These are phyloP conservation scores for Bassia scoparia DNA, from an alignment of 148 eudicot genomes.

Conservation along the genomic window DNA sequence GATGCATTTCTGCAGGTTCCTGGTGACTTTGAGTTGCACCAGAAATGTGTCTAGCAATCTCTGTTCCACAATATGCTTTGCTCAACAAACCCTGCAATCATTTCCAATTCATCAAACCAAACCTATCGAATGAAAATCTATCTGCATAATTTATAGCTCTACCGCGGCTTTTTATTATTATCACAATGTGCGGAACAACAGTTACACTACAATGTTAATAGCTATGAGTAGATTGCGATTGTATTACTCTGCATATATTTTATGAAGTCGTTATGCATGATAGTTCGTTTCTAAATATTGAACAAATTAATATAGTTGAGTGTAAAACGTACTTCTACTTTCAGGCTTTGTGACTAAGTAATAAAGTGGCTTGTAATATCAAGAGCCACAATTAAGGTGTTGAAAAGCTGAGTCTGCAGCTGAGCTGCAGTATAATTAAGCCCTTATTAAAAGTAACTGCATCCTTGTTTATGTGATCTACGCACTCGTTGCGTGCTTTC, in stretches of 20 bases:
- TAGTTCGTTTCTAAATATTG: too few species aligned
- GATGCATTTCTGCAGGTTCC: constrained; percentile 75
- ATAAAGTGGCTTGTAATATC: constrained; percentile 58
- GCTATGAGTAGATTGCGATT: not conserved
- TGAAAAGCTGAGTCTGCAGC: constrained; percentile 38
- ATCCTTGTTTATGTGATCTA: constrained; percentile 44
- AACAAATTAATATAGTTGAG: not conserved
- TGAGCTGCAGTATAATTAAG: constrained; percentile 48
- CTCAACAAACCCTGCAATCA: constrained; percentile 65
- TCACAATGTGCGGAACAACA: not conserved
- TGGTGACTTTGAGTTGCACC: constrained; percentile 60
- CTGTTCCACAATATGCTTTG: constrained; percentile 82
- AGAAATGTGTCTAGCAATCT: constrained; percentile 58
- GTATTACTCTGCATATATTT: not conserved
- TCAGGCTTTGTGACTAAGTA: constrained; percentile 44
- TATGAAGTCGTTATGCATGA: too few species aligned
- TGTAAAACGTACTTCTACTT: constrained; percentile 37
- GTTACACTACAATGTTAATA: too few species aligned
- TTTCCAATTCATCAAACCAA: not conserved
- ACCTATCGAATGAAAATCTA: not conserved
- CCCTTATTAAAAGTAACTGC: constrained; percentile 49
- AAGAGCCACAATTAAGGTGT: constrained; percentile 49
- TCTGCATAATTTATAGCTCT: not conserved
- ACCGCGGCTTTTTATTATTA: not conserved
- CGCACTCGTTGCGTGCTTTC: constrained; percentile 51